A percentile compares a stretch with the other conserved stretches of the same genome.
phyloP scores from a whole-genome alignment of 441 rosid genomes.

The Omphalea diandra region DNA sequence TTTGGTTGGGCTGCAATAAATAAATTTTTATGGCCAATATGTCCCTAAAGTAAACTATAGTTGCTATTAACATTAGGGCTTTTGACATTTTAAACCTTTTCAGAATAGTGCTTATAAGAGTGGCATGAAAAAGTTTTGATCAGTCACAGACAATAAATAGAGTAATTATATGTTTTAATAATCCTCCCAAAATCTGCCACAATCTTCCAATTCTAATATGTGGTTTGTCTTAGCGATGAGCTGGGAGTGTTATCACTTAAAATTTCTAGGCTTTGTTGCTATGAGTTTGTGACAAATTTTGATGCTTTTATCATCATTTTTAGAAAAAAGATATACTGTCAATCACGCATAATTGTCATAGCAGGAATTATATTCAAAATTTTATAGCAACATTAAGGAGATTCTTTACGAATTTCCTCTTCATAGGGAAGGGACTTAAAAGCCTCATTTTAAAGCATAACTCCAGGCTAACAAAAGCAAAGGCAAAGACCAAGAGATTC shows the following conservation, averaged over 20 bases:
- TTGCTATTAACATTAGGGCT: background rate
- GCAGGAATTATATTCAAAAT: too few relatives aligned
- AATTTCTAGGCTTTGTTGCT: background rate
- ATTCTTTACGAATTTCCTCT: conserved; percentile 20
- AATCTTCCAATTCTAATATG: background rate
- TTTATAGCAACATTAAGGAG: background rate
- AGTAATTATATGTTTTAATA: background rate
- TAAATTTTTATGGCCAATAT: background rate
- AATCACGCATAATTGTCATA: too few relatives aligned
- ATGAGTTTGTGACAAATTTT: background rate
- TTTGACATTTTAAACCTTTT: background rate
- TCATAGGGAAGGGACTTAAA: conserved; percentile 64
- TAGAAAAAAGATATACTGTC: too few relatives aligned
- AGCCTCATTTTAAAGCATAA: conserved; percentile 63
- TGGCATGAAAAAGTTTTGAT: background rate
- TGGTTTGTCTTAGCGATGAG: background rate
- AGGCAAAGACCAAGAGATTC: conserved; percentile 62
- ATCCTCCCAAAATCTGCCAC: background rate
- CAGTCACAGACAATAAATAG: background rate
- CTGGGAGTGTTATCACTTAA: background rate
- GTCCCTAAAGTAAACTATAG: background rate
- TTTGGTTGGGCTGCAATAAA: background rate
- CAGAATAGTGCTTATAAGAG: conserved; percentile 1
- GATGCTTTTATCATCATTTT: too few relatives aligned
- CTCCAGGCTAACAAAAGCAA: conserved; percentile 71